Evolutionary conservation across 257 asterid genomes (phyloP), one percentile per base, ranked within the genome.

Genomic region (Petunia axillaris): DNA sequence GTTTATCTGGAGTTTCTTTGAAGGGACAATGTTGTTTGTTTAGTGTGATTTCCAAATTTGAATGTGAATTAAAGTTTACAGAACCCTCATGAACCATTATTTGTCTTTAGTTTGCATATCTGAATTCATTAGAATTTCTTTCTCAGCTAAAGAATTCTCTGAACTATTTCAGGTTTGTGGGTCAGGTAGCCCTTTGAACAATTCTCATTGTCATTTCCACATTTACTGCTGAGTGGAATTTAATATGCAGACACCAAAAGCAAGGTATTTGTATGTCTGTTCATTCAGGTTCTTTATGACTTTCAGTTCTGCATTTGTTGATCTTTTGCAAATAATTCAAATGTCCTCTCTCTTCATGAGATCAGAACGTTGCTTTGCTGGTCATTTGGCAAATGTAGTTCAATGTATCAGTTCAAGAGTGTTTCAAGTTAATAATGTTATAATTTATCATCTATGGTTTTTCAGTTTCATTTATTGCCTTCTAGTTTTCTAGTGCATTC

Each of bases 201-300:
- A 74, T 79, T 81, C 77, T 48, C 84, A 15, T 80, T 55, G 53
- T 75, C 6, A 82, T 64, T 84, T 77, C 85, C 84, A 75, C 87
- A 5, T 88, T 78, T 75, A 37, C 82, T 57, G 78, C 78, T 36
- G 83, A 79, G 83, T 63, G 43, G 55, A 15, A 64, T 79, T 78
- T 68, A 85, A 70, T 81, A 95, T 95, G 99, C 97, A 91, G 95
- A 88, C 97, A 54, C 84, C 98, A 84, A 95, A 92, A 82, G 81
- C 91, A 76, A 93, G 99, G 98, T 95, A 84, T 43, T 78, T 58
- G 64, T 66, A n/a, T 68, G 10, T 48, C 35, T 50, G 38, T 58
- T 76, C 48, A 15, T 82, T 38, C 57, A 38, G 14, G 11, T 64
- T 64, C 10, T 64, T 38, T 13, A 39, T 39, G 48, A 5, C 73